Conservation (phyloP, 78 protist species). For the Protostelium mycophagum region DNA sequence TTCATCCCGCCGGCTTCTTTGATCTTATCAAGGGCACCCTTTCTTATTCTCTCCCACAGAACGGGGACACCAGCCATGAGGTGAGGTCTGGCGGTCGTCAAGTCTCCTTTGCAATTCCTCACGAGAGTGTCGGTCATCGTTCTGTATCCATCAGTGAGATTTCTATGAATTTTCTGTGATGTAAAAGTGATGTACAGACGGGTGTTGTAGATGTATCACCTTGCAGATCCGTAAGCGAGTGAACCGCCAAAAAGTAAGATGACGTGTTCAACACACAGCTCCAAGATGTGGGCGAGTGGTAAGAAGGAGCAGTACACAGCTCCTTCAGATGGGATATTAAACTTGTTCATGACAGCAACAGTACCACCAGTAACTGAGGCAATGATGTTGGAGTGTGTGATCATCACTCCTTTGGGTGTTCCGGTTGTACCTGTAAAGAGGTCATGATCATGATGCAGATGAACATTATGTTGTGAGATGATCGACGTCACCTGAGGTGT, state of each 20-base stretch:
- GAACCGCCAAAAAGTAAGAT: background rate
- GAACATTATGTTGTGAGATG: conserved; percentile 70
- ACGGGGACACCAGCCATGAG: background rate
- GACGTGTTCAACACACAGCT: conserved; percentile 32
- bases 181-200: background rate
- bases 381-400: conserved; percentile 53
- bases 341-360: background rate
- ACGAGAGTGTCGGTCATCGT: background rate
- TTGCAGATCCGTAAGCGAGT: background rate
- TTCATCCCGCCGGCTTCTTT: conserved; percentile 18
- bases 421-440: conserved; percentile 85
- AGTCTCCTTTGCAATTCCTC: background rate
- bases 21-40: background rate
- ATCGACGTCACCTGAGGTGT: conserved; percentile 93
- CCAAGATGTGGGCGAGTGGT: conserved; percentile 95
- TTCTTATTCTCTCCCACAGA: background rate
- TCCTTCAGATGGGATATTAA: conserved; percentile 19
- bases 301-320: conserved; percentile 76
- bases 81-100: background rate
- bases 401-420: conserved; percentile 53
- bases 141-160: background rate
- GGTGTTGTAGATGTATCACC: no score
- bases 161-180: background rate
- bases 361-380: background rate
- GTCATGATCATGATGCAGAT: conserved; percentile 29